phyloP scores from a whole-genome alignment of 2,329 filamentous ascomycete species.

The Penicillium paneum region DNA sequence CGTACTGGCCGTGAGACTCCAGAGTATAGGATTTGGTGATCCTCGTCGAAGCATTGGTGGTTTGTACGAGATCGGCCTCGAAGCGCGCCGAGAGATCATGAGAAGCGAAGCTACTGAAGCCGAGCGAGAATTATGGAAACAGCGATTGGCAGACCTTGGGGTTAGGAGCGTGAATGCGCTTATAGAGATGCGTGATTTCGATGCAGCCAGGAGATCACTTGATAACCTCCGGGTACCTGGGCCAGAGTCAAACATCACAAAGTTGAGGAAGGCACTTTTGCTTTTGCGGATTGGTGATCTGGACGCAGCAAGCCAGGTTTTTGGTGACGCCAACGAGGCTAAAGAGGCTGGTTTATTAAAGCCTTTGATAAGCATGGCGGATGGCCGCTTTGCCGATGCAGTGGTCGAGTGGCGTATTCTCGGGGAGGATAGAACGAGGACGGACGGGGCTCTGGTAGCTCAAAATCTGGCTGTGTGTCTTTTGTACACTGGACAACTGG shows the following conservation, averaged over 20 bases:
- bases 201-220: slow-evolving; percentile 73
- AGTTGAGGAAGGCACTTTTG: slow-evolving; percentile 58
- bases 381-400: slow-evolving; percentile 68
- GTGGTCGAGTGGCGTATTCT: slow-evolving; percentile 59
- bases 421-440: slow-evolving; percentile 44
- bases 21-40: slow-evolving; percentile 83
- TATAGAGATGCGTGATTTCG: slow-evolving; percentile 73
- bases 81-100: slow-evolving; percentile 63
- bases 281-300: slow-evolving; percentile 78
- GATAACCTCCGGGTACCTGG: slow-evolving; percentile 50
- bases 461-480: slow-evolving; percentile 84
- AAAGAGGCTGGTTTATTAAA: slow-evolving; percentile 34
- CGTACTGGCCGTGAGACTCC: slow-evolving; percentile 75
- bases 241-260: slow-evolving; percentile 30
- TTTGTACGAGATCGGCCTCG: slow-evolving; percentile 81
- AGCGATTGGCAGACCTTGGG: slow-evolving; percentile 71
- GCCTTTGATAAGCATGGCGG: slow-evolving; percentile 73
- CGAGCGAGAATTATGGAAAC: slow-evolving; percentile 65
- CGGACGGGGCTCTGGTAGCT: slow-evolving; percentile 64
- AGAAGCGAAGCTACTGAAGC: slow-evolving; percentile 52
- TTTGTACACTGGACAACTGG: slow-evolving; percentile 74
- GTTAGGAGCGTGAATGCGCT: slow-evolving; percentile 56
- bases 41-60: slow-evolving; percentile 79
- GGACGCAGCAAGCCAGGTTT: slow-evolving; percentile 59
- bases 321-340: slow-evolving; percentile 45